Evolutionary conservation across 2,329 filamentous ascomycete genomes (phyloP).

Genomic region (Allantophomopsis lycopodina): DNA sequence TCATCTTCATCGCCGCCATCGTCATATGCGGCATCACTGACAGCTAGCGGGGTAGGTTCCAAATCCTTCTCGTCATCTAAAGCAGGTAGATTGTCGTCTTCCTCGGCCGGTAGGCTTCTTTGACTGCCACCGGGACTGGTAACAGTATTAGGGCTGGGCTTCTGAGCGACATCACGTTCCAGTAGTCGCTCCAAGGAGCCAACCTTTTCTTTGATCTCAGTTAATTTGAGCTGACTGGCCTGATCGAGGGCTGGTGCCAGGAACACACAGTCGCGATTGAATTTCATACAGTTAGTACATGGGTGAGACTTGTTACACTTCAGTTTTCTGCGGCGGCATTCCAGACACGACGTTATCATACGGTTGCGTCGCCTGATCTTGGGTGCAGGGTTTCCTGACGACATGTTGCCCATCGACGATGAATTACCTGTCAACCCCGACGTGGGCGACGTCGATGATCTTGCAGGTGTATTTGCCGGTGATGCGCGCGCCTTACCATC

Average conservation of each 20-base stretch:
- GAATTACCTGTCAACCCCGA: no score
- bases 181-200: slow-evolving; percentile 56
- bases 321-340: slow-evolving; percentile 62
- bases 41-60: slow-evolving; percentile 47
- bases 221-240: slow-evolving; percentile 53
- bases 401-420: no score
- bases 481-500: no score
- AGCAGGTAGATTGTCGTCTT: slow-evolving; percentile 25
- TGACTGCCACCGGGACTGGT: slow-evolving; percentile 2
- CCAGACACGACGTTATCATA: slow-evolving; percentile 55
- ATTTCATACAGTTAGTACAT: slow-evolving; percentile 45
- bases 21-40: slow-evolving; percentile 55
- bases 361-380: slow-evolving; percentile 35
- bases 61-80: slow-evolving; percentile 48
- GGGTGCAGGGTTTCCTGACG: slow-evolving; percentile 3
- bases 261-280: slow-evolving; percentile 30
- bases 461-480: no score
- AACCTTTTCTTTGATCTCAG: slow-evolving; percentile 69
- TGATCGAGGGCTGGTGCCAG: slow-evolving; percentile 39
- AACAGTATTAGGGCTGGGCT: slow-evolving; percentile 9
- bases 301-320: slow-evolving; percentile 65
- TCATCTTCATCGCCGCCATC: slow-evolving; percentile 43
- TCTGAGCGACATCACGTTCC: slow-evolving; percentile 51
- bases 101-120: slow-evolving; percentile 27
- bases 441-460: no score